Conservation (phyloP, 208 protist species). For the Leishmania aethiopica region DNA sequence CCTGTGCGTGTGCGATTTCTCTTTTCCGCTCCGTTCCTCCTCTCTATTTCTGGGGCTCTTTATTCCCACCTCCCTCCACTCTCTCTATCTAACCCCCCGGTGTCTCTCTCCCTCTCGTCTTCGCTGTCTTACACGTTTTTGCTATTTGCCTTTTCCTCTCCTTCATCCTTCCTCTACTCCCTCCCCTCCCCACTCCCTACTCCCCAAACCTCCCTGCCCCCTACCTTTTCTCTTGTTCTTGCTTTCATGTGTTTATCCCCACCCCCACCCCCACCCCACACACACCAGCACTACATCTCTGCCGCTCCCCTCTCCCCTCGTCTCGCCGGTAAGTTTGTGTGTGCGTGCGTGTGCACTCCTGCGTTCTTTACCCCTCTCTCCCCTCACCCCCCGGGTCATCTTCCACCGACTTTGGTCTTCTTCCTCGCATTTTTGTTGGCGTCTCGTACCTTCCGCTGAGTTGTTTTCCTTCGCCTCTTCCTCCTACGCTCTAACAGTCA, state of each 20-base stretch:
- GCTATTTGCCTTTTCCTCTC: neutral
- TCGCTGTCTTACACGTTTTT: neutral
- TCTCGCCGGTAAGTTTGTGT: neutral
- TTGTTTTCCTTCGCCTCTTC: neutral
- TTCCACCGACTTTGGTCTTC: neutral
- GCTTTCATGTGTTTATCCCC: neutral
- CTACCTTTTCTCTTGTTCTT: neutral
- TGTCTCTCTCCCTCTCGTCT: neutral
- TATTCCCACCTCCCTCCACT: neutral
- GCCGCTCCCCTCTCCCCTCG: neutral
- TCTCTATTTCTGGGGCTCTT: constrained; percentile 9
- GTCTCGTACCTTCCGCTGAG: neutral
- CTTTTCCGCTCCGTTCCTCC: neutral
- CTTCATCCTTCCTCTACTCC: neutral
- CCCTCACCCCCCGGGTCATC: neutral
- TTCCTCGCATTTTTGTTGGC: neutral
- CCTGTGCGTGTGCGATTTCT: neutral
- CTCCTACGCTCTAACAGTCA: neutral
- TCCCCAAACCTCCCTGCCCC: no score
- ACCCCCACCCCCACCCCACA: no score
- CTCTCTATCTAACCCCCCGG: neutral
- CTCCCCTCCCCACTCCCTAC: neutral
- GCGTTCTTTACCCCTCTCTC: neutral
- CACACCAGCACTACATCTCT: neutral
- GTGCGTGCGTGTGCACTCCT: neutral